These are phyloP conservation scores for Theileria orientalis DNA, from an alignment of 169 alveolate genomes.

Conservation along the genomic window DNA sequence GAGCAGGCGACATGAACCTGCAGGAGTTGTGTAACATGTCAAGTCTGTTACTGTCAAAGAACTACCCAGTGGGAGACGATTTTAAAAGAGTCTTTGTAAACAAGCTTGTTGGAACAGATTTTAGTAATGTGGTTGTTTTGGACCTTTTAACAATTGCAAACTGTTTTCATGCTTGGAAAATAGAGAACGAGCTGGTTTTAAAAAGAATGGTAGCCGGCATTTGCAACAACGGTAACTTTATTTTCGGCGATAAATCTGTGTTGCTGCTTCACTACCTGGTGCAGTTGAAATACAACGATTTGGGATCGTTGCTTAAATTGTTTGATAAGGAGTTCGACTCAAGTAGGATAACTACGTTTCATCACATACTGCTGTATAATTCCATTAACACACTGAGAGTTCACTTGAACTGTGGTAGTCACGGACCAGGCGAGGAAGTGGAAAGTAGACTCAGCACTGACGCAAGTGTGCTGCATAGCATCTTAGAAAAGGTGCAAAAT, in stretches of 20 bases:
- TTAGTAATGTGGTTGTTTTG: conserved; percentile 14
- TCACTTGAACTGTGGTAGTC: no score
- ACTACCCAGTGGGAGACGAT: neutral
- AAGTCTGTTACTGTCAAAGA: conserved; percentile 35
- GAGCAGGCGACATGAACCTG: conserved; percentile 45
- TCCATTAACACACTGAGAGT: neutral
- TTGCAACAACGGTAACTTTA: conserved; percentile 4
- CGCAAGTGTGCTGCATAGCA: neutral
- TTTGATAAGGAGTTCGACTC: neutral
- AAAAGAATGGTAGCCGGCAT: conserved; percentile 5
- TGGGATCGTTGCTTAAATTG: neutral
- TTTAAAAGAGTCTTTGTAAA: conserved; percentile 22
- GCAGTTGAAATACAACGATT: neutral
- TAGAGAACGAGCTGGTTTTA: neutral
- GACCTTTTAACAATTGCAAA: conserved; percentile 47
- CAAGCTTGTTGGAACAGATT: neutral
- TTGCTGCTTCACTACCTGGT: conserved; percentile 46
- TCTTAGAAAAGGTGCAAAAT: neutral
- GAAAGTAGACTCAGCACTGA: neutral
- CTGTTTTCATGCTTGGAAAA: conserved; percentile 30
- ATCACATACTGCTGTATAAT: neutral
- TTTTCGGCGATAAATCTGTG: conserved; percentile 18
- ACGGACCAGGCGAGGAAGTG: no score
- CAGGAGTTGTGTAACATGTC: conserved; percentile 59
- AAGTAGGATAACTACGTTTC: neutral